Evolutionary conservation across 2,329 filamentous ascomycete species (phyloP), one percentile per base, ranked within the genome.

Genomic region (Lasiodiplodia hormozganensis): DNA sequence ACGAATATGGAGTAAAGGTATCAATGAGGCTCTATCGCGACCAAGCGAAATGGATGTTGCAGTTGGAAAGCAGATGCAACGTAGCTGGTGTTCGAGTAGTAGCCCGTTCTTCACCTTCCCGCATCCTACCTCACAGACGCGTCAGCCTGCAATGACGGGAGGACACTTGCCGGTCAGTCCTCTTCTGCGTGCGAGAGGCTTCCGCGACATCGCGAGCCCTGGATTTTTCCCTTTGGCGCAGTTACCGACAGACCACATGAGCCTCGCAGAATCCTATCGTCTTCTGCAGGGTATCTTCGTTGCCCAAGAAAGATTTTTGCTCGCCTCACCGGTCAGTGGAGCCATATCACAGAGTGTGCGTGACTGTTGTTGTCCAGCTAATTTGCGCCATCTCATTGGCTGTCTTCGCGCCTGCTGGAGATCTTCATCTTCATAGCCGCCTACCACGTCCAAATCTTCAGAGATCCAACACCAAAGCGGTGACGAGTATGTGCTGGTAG

Each of bases 371-470:
- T 21, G 14, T 16, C 18, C 11, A 38, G 21, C n/a, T 8, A 18
- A 31, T 23, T 21, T 64, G 28, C 16, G 34, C n/a, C 14, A 16
- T 64, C 60, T 52, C 31, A 64, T 64, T 64, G 60, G 60, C 14
- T 38, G 60, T 21, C 10, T 47, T 64, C 60, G 60, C 60, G 60
- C 60, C 60, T 34, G 28, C 60, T 21, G 60, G 60, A 64, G 60
- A 64, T 64, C 60, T 23, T 64, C 60, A 64, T 52, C 51, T 64
- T 64, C 43, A 49, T 25, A 64, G 47, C 43, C 60, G 60, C 60
- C 60, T 64, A 8, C 47, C 43, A 38, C 18, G 31, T n/a, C 43
- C 12, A 8, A 64, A 16, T 28, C 21, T 47, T 62, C 40, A 31
- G 38, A 49, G 12, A 38, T 47, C 2, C 47, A 25, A 52, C 60